Evolutionary conservation across 805 yeast species (phyloP), one percentile per base, ranked within the genome.

Genomic region (Lachancea nothofagi): DNA sequence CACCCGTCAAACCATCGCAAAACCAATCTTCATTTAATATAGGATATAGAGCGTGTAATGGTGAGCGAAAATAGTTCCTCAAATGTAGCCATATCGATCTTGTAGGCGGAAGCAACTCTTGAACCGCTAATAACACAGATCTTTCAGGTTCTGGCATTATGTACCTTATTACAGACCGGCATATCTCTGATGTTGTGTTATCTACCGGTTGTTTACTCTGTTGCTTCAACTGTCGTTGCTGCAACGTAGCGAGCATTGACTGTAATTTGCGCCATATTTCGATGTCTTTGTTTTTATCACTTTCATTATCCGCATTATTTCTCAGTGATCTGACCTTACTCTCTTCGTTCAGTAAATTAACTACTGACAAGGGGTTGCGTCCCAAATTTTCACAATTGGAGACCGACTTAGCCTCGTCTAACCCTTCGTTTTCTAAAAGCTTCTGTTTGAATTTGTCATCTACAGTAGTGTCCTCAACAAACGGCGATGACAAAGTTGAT

Each of bases 31-130:
- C 62, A 43, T 73, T 78, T 23, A 75, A 24, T 37, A 63, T 70
- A 2, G 80, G 79, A 49, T 65, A 50, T 33, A 70, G 66, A 3
- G 77, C 74, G 49, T 74, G 73, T 8, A 72, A 38, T 2, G 51
- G 58, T 37, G 59, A 64, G 5, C 43, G 53, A 51, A 75, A 75
- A 46, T 58, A 75, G 12, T 74, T 57, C 14, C 66, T 65, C 10
- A 74, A 40, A 5, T 68, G 58, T 33, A 68, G 51, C 77, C 78
- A 73, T 4, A 73, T 50, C 0, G 66, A 68, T 33, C 63, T 67
- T 20, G 54, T 63, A 12, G 58, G 57, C 0, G 81, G 80, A 22
- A 75, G 48, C 4, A 64, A 60, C 8, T 55, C 49, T 33, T 64
- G 57, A 4, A 75, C 65, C 20, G 52, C 49, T 9, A 42, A 34